A percentile compares a stretch with the other conserved stretches of the same genome.
These are phyloP conservation scores for Cucumis melo DNA, from an alignment of 306 rosid genomes.

Conservation along the genomic window DNA sequence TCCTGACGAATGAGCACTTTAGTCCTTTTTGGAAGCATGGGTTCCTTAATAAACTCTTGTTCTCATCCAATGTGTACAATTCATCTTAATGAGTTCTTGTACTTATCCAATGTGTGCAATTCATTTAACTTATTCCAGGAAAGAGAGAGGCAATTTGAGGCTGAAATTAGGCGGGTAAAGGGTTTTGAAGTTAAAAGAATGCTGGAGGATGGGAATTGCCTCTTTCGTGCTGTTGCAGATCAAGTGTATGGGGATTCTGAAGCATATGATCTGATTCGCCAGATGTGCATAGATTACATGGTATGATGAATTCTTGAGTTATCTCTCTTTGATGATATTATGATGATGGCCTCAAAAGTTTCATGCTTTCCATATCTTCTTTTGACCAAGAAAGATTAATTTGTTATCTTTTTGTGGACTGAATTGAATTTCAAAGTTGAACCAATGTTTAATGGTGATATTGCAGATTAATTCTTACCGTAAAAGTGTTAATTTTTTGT, in stretches of 20 bases:
- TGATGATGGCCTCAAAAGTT: background rate
- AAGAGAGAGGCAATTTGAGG: constrained; percentile 82
- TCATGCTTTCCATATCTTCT: background rate
- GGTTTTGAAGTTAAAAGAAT: constrained; percentile 83
- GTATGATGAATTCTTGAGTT: constrained; percentile 20
- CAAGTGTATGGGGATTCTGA: constrained; percentile 96
- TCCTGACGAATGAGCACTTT: background rate
- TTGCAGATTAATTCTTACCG: background rate
- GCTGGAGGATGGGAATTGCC: constrained; percentile 96
- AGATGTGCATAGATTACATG: constrained; percentile 91
- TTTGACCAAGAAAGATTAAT: background rate
- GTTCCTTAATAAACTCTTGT: background rate
- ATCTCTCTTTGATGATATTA: background rate
- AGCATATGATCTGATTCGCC: constrained; percentile 56
- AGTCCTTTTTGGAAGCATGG: background rate
- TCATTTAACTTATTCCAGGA: constrained; percentile 32
- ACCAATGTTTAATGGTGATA: background rate
- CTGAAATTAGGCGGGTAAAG: constrained; percentile 65
- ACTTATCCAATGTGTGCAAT: background rate
- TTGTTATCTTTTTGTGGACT: background rate
- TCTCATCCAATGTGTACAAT: background rate
- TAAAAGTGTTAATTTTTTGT: background rate
- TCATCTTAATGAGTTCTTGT: background rate
- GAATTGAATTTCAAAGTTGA: background rate
- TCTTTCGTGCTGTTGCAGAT: constrained; percentile 91